A percentile compares a stretch with the other conserved stretches of the same genome.
Conservation (phyloP, 176 grass and related monocot species). For the Stipa capillata region DNA sequence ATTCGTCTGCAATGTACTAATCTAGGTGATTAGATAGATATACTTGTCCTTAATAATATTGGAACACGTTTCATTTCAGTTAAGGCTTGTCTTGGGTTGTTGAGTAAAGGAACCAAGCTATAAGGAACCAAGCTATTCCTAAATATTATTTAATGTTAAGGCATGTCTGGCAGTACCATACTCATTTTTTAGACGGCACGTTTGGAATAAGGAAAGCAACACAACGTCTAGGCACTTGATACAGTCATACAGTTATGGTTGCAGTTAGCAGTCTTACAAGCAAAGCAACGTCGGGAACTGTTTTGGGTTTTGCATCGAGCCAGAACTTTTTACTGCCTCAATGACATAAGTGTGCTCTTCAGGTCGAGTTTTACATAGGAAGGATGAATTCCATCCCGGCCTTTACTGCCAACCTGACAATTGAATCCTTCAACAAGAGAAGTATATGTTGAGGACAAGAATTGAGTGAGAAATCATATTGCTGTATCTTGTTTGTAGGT, state of each 20-base stretch:
- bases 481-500: neutral
- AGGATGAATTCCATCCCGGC: slow-evolving; percentile 92
- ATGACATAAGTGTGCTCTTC: slow-evolving; percentile 22
- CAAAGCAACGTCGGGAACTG: neutral
- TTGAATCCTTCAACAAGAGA: slow-evolving; percentile 93
- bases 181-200: neutral
- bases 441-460: slow-evolving; percentile 47
- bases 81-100: neutral
- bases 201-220: neutral
- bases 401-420: slow-evolving; percentile 90
- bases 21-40: neutral
- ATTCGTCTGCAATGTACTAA: neutral
- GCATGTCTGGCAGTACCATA: neutral
- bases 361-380: slow-evolving; percentile 87
- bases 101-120: no score
- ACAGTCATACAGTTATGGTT: neutral
- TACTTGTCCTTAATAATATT: neutral
- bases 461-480: neutral
- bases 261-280: neutral
- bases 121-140: neutral
- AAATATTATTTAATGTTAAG: no score
- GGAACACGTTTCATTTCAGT: neutral
- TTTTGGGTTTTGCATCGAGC: neutral
- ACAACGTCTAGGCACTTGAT: neutral
- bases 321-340: neutral